Evolutionary conservation across 805 yeast species (phyloP), one percentile per base, ranked within the genome.

Genomic region (Saccharomycopsis amapae): DNA sequence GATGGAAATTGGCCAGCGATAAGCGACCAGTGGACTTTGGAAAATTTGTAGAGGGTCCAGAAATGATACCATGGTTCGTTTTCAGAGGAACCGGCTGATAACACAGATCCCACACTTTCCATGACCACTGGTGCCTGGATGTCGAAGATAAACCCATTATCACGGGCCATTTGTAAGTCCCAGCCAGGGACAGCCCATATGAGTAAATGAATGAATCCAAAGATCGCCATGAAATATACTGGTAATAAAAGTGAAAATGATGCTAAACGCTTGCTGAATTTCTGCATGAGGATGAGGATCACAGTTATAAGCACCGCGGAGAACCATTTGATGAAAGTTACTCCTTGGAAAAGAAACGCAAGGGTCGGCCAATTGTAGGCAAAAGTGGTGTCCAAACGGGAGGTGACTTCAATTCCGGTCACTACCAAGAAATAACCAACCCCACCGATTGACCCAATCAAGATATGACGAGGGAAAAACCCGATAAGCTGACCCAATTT

Each of bases 381-480:
- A 36, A 90, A 62, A 2, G 86, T 81, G 2, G 85, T 85, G 40
- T 85, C 85, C 26, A 85, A 63, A 48, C 95, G 69, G 0, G 96
- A 80, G n/a, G 86, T 75, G 1, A 93, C 96, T 58, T 90, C 97
- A 24, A 93, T 65, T 1, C 96, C 98, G 0, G 98, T 93, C 1
- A 85, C 81, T 1, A 88, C 68, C 41, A 93, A 68, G 63, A 93
- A 93, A 65, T 85, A 89, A 5, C 98, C 98, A 40, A 93, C 98
- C 58, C 98, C 98, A 33, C 98, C 98, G 55, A 93, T 89, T 61
- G 97, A 93, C 1, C 98, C 98, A 31, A 93, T 93, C 24, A 93
- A 71, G 46, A 93, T 90, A 62, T 93, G 98, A 51, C 97, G 72
- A 1, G 98, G 98, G 70, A 93, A 93, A 60, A 88, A 93, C 0